Evolutionary conservation across 345 rosid genomes (phyloP), one percentile per base, ranked within the genome.

Genomic region (Aethionema arabicum): DNA sequence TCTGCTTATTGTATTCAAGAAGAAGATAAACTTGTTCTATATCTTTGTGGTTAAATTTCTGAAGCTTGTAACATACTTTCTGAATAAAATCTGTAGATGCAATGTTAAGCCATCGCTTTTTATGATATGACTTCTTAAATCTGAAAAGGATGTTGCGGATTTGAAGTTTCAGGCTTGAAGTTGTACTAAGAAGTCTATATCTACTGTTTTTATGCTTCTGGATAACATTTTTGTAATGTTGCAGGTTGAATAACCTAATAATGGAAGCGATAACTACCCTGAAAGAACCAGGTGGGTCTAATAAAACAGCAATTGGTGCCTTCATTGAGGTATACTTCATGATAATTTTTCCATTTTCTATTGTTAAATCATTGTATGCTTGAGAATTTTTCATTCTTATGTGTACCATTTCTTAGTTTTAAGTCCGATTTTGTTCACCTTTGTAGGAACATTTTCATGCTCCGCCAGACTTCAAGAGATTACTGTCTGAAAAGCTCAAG

Each of bases 251-350:
- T 35, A 82, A 65, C 78, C 97, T 95, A 39, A 82, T 95, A 66
- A 69, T 85, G 86, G 99, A 95, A 64, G 96, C 98, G 35, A 83
- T 95, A 76, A 60, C 80, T 61, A 81, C 69, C 67, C 72, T 95
- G 85, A 88, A 83, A 82, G 99, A 95, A 82, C 84, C 86, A 56
- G 84, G 84, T 44, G 99, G 99, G 65, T 90, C 96, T 8, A 82
- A 90, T 68, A 95, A 91, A 81, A 85, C 96, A 15, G 46, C 80
- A 39, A 90, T 95, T 56, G 91, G 89, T 68, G 69, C 87, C 52
- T 88, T 80, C 76, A 90, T 95, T 66, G 98, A 90, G 99, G 99
- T 90, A 63, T 57, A 30, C 56, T 40, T 11, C 27, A 1, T 32
- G 45, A 12, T 71, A 42, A 44, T 5, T 33, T 56, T 39, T 47